phyloP scores from a whole-genome alignment of 2,329 filamentous ascomycete genomes.

The Thelonectria olida region DNA sequence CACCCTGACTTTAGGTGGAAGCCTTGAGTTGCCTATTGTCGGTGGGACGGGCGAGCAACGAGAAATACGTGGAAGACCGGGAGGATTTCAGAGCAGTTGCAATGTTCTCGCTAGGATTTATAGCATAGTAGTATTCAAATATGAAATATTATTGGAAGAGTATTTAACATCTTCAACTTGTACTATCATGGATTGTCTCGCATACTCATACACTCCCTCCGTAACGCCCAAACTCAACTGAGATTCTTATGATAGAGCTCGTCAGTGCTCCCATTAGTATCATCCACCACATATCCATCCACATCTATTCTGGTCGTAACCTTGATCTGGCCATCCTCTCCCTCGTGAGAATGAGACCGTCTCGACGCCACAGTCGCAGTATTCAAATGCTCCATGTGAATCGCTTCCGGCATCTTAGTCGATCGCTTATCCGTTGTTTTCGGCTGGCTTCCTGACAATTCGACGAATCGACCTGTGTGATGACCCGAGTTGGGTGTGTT shows the following conservation, averaged over 20 bases:
- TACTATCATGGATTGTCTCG: too few relatives aligned
- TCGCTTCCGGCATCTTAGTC: not conserved
- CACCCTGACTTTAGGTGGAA: conserved; percentile 19
- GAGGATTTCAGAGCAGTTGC: too few relatives aligned
- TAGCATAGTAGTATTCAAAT: too few relatives aligned
- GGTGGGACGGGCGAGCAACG: too few relatives aligned
- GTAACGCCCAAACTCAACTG: too few relatives aligned
- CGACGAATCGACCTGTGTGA: conserved; percentile 14
- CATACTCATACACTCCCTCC: too few relatives aligned
- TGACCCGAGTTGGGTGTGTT: not conserved
- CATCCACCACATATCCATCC: conserved; percentile 18
- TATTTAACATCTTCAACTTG: too few relatives aligned
- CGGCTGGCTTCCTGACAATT: conserved; percentile 5
- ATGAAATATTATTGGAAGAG: too few relatives aligned
- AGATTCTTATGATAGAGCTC: conserved; percentile 16
- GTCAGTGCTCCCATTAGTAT: conserved; percentile 20
- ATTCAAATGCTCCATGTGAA: not conserved
- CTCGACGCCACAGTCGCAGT: conserved; percentile 1
- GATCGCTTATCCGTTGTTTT: not conserved
- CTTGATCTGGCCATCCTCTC: conserved; percentile 14
- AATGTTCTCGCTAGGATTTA: too few relatives aligned
- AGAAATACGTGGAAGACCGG: too few relatives aligned
- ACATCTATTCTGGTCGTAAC: conserved; percentile 26
- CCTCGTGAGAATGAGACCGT: not conserved
- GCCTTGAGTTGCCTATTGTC: not conserved